These are phyloP conservation scores for Botrytis pseudocinerea DNA, from an alignment of 2,329 filamentous ascomycete genomes.

Conservation along the genomic window DNA sequence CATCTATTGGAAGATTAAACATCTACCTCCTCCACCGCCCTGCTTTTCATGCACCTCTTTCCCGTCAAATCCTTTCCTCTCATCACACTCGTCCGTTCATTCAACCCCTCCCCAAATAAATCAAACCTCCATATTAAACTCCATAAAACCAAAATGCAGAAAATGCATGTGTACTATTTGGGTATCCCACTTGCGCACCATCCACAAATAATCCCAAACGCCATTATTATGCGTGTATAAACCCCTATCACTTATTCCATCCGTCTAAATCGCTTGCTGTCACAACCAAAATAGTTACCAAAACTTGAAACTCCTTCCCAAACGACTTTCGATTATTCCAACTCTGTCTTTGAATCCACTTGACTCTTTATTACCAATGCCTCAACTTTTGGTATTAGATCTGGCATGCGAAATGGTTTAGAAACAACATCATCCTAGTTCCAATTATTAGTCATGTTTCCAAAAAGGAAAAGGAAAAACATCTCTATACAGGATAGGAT, in stretches of 20 bases:
- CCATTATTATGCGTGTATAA: neutral
- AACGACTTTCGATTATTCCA: neutral
- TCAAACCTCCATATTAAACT: neutral
- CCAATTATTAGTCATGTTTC: slow-evolving; percentile 28
- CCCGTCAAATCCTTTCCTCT: neutral
- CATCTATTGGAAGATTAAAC: neutral
- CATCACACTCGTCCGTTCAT: neutral
- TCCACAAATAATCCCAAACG: slow-evolving; percentile 3
- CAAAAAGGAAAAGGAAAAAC: neutral
- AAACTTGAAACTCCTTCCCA: neutral
- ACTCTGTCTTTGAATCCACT: neutral
- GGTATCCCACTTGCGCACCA: slow-evolving; percentile 1
- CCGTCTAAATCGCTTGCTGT: neutral
- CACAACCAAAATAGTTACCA: neutral
- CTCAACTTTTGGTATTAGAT: slow-evolving; percentile 67
- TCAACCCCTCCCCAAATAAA: neutral
- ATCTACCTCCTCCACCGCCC: neutral
- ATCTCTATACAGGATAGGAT: neutral
- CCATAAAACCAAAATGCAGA: slow-evolving; percentile 1
- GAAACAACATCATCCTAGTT: slow-evolving; percentile 70
- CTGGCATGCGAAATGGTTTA: slow-evolving; percentile 77
- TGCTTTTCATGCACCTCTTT: neutral
- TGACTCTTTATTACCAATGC: slow-evolving; percentile 42
- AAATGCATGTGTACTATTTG: neutral
- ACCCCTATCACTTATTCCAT: neutral